Evolutionary conservation across 371 early-diverging fungal species (phyloP), one percentile per base, ranked within the genome.

Genomic region (Syncephalastrum sp.): DNA sequence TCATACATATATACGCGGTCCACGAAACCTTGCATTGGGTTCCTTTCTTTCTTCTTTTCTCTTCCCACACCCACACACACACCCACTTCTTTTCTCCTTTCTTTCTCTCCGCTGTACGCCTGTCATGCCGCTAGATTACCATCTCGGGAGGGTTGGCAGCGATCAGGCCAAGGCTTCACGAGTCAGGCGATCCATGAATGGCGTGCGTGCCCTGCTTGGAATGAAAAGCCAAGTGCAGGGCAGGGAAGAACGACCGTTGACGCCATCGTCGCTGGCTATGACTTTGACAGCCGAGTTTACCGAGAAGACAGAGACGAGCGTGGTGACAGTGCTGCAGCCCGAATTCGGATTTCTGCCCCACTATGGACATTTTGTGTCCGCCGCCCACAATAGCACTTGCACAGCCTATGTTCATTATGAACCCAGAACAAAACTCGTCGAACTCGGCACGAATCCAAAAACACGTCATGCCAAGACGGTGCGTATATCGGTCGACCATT

Each of bases 321-420:
- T 56, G n/a, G 42, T 68, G 42, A 65, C 57, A n/a, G 16, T 65
- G 17, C 55, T 65, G 47, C 56, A 61, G 29, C 46, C 38, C 38
- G 41, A 27, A 53, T 61, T 27, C 33, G 52, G 41, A 3, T 65
- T 69, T 29, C 24, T 62, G 24, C 69, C 69, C 38, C 54, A 53
- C 46, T 52, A 50, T 49, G 47, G 43, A 50, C 25, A 53, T 21
- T 48, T 44, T 19, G 44, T 17, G 21, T 47, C 54, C 25, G 29
- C 57, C 21, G 13, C 56, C 29, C 50, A 49, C 48, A 54, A 60
- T 38, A 23, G 47, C 16, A 10, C 3, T 48, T 23, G 33, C 15
- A 64, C 56, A 42, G 74, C 68, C 3, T 74, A 63, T 62, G 69
- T 70, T 4, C 70, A 70, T 38, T 74, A 70, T 46, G 74, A 74